Percentiles rank a stretch among this genome's conserved stretches.
These are phyloP conservation scores for Melampsora occidentalis DNA, from an alignment of 1,284 basidiomycete species.

Conservation along the genomic window DNA sequence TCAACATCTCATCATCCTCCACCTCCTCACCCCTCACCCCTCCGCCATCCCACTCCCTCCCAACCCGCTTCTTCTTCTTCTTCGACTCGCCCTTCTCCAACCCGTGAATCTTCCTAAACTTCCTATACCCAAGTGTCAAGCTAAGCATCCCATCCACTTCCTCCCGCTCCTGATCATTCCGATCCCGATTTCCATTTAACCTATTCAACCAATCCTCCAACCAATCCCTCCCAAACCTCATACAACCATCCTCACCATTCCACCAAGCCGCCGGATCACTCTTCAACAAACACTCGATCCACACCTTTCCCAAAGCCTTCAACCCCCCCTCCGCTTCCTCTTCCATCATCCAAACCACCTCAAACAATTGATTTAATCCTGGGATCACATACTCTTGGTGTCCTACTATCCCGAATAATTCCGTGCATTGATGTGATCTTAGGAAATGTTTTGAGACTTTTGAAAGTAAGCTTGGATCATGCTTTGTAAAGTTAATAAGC, in stretches of 20 bases:
- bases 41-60: no score
- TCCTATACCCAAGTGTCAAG: no score
- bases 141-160: no score
- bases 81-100: no score
- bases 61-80: no score
- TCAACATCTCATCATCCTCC: no score
- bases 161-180: no score
- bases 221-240: background rate
- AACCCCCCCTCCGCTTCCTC: no score
- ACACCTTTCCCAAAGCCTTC: background rate
- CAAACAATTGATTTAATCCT: constrained; percentile 8
- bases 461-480: background rate
- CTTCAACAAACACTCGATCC: constrained; percentile 17
- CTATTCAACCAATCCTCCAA: constrained; percentile 7
- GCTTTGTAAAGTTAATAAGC: background rate
- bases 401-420: background rate
- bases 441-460: constrained; percentile 28
- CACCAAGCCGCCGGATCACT: constrained; percentile 14
- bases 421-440: constrained; percentile 2
- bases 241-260: background rate
- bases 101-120: no score
- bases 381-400: background rate
- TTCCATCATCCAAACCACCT: constrained; percentile 3
- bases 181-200: background rate
- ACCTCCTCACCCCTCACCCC: no score